These are phyloP conservation scores for Suillus discolor DNA, from an alignment of 768 basidiomycete species.

Conservation along the genomic window DNA sequence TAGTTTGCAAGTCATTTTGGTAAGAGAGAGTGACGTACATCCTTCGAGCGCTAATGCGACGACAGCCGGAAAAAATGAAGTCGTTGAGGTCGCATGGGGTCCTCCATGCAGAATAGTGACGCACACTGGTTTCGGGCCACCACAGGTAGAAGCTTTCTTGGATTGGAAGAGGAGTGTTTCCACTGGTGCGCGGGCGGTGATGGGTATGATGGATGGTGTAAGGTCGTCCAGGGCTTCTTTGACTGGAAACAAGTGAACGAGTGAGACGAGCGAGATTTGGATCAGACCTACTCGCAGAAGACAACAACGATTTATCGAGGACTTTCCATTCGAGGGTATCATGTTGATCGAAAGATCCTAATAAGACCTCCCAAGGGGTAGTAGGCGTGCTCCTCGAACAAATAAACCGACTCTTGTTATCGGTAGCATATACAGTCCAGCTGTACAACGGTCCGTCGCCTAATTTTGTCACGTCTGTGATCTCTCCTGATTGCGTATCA, in stretches of 20 bases:
- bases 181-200: conserved; percentile 50
- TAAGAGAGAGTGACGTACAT: conserved; percentile 45
- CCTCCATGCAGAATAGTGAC: conserved; percentile 65
- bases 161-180: conserved; percentile 55
- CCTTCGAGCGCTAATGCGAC: conserved; percentile 58
- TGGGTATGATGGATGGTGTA: conserved; percentile 44
- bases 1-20: not conserved
- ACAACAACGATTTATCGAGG: conserved; percentile 45
- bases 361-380: conserved; percentile 49
- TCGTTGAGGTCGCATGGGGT: conserved; percentile 53
- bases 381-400: conserved; percentile 54
- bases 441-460: conserved; percentile 36
- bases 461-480: conserved; percentile 34
- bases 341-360: conserved; percentile 42
- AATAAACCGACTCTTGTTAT: conserved; percentile 44
- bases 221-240: conserved; percentile 42
- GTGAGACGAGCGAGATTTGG: not conserved
- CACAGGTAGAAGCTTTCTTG: conserved; percentile 16
- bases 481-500: conserved; percentile 39
- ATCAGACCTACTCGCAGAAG: conserved; percentile 40
- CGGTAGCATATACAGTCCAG: conserved; percentile 55
- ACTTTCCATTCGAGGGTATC: conserved; percentile 38
- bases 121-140: conserved; percentile 41
- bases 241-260: conserved; percentile 37
- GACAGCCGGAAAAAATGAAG: conserved; percentile 46